Evolutionary conservation across 1,284 basidiomycete species (phyloP).

Genomic region (Trametes sp.): DNA sequence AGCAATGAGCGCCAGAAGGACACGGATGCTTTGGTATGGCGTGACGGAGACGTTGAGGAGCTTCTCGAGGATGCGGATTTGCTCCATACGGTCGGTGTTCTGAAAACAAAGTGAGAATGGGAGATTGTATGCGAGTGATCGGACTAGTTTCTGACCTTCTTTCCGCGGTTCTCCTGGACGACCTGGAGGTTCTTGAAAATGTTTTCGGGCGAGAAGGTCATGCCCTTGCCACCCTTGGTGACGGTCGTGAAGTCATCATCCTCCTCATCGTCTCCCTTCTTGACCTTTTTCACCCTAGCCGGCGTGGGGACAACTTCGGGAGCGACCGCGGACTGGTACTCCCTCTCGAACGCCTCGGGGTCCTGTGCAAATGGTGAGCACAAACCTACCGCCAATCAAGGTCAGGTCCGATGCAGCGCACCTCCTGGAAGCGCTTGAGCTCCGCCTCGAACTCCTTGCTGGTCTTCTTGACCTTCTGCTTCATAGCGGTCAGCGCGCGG

Average conservation of each 20-base stretch:
- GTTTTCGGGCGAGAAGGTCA: constrained; percentile 87
- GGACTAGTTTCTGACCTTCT: constrained; percentile 85
- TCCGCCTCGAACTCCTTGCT: constrained; percentile 90
- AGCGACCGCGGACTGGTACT: constrained; percentile 64
- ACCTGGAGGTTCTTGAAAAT: constrained; percentile 94
- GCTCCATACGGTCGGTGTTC: constrained; percentile 97
- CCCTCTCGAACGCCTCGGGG: constrained; percentile 87
- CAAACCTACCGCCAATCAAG: neutral
- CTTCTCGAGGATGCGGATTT: constrained; percentile 90
- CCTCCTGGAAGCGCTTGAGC: constrained; percentile 82
- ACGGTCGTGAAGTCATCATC: constrained; percentile 87
- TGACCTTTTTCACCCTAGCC: constrained; percentile 53
- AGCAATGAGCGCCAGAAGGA: constrained; percentile 92
- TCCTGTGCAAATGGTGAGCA: constrained; percentile 59
- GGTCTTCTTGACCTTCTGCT: constrained; percentile 95
- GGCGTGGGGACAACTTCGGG: constrained; percentile 55
- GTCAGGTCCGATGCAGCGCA: constrained; percentile 46
- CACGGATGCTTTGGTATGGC: constrained; percentile 93
- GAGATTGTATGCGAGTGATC: too few species aligned
- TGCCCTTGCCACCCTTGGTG: constrained; percentile 87
- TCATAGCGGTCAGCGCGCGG: constrained; percentile 95
- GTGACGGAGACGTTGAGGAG: constrained; percentile 90
- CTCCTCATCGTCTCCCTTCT: constrained; percentile 44
- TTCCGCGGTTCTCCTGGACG: constrained; percentile 94
- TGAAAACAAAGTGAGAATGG: constrained; percentile 44